These are phyloP conservation scores for Malus sylvestris DNA, from an alignment of 306 rosid genomes.

Conservation along the genomic window DNA sequence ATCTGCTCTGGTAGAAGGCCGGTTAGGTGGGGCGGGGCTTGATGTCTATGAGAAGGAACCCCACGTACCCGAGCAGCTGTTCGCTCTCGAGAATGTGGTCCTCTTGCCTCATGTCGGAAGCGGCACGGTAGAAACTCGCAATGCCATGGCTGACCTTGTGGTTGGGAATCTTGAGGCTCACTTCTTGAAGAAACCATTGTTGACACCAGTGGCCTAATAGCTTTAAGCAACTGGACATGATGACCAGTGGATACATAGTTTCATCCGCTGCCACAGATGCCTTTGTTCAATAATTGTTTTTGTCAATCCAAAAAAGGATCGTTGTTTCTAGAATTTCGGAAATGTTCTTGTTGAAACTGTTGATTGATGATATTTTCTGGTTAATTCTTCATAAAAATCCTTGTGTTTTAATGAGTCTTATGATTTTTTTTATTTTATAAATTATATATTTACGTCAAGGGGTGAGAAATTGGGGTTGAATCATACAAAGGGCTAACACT, in stretches of 20 bases:
- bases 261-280: background rate
- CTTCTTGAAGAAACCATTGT: conserved; percentile 61
- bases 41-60: conserved; percentile 87
- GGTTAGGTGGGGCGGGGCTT: conserved; percentile 76
- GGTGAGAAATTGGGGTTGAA: too few species aligned
- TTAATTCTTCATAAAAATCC: background rate
- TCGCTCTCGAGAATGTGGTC: conserved; percentile 69
- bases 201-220: conserved; percentile 51
- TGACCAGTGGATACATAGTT: background rate
- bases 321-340: conserved; percentile 1
- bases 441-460: background rate
- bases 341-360: background rate
- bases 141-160: conserved; percentile 68
- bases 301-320: background rate
- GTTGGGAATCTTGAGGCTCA: conserved; percentile 70
- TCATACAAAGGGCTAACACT: too few species aligned
- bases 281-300: background rate
- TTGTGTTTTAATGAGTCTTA: too few species aligned
- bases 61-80: conserved; percentile 58
- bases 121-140: conserved; percentile 60
- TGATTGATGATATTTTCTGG: background rate
- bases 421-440: too few species aligned
- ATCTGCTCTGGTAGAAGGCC: conserved; percentile 69
- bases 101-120: conserved; percentile 75
- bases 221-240: background rate